Conservation (phyloP, 345 rosid species). For the Geranium brycei region DNA sequence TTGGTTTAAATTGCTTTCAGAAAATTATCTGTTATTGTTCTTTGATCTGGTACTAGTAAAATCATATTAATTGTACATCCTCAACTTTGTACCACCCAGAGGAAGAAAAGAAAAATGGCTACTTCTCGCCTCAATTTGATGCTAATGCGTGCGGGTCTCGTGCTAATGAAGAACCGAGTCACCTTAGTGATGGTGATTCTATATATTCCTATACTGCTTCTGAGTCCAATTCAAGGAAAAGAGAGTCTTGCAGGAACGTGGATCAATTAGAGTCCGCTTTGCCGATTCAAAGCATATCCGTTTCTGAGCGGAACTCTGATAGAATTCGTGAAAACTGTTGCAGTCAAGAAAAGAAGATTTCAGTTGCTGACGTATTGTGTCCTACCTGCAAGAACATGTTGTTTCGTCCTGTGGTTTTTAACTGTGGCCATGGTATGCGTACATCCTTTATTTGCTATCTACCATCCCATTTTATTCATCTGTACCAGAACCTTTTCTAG, state of each 20-base stretch:
- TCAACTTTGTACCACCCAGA: conserved; percentile 25
- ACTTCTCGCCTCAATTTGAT: conserved; percentile 52
- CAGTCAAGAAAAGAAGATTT: conserved; percentile 17
- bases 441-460: not conserved
- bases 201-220: conserved; percentile 10
- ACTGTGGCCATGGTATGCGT: conserved; percentile 78
- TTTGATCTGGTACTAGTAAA: too few relatives aligned
- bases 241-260: conserved; percentile 12
- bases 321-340: conserved; percentile 2
- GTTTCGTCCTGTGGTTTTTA: conserved; percentile 49
- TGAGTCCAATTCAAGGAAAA: conserved; percentile 11
- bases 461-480: conserved; percentile 1
- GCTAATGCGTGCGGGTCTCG: conserved; percentile 11
- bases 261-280: conserved; percentile 9
- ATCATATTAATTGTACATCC: too few relatives aligned
- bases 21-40: not conserved
- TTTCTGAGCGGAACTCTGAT: not conserved
- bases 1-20: conserved; percentile 1
- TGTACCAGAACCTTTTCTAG: not conserved
- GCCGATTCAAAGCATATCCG: not conserved
- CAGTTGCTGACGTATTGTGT: conserved; percentile 47
- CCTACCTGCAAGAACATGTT: conserved; percentile 54
- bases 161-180: conserved; percentile 14
- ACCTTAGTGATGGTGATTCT: conserved; percentile 8
- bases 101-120: conserved; percentile 26